phyloP scores from a whole-genome alignment of 1,284 basidiomycete species.

The Naganishia cerealis region DNA sequence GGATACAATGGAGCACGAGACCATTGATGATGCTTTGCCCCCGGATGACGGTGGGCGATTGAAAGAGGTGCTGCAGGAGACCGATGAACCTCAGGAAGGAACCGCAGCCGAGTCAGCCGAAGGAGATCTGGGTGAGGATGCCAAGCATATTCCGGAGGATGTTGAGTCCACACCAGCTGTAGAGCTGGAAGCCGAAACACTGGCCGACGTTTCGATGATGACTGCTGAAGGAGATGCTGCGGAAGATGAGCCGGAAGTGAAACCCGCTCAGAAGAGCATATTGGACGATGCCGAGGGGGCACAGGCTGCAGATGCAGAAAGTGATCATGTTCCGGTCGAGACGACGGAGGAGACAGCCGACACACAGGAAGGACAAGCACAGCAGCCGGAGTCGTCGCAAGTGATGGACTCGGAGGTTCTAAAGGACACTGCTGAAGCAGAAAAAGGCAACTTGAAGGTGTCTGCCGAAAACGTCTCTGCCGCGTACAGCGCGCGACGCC shows the following conservation, averaged over 20 bases:
- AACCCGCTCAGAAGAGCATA: conserved; percentile 9
- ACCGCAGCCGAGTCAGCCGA: conserved; percentile 29
- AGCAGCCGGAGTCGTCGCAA: not conserved
- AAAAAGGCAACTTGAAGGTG: conserved; percentile 19
- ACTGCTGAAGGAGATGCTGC: conserved; percentile 27
- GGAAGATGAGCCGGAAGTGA: conserved; percentile 26
- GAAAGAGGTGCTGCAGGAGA: conserved; percentile 10
- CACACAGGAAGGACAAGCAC: not conserved
- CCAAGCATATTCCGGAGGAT: not conserved
- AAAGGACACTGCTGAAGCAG: not conserved
- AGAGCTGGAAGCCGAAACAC: conserved; percentile 56
- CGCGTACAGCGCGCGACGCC: conserved; percentile 39
- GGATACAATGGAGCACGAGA: conserved; percentile 21
- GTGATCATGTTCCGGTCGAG: conserved; percentile 18
- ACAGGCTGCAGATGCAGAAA: conserved; percentile 7
- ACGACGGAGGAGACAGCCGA: conserved; percentile 26
- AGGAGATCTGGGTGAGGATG: conserved; percentile 3
- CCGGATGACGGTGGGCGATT: conserved; percentile 6
- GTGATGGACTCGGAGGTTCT: not conserved
- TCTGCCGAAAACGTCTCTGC: conserved; percentile 44
- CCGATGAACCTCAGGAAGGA: conserved; percentile 28
- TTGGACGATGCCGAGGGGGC: conserved; percentile 5
- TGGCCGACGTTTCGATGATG: conserved; percentile 39
- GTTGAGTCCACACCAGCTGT: conserved; percentile 33
- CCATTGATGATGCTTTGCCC: conserved; percentile 12